Conservation (phyloP, 257 asterid species). For the Solanum corneliomulleri region DNA sequence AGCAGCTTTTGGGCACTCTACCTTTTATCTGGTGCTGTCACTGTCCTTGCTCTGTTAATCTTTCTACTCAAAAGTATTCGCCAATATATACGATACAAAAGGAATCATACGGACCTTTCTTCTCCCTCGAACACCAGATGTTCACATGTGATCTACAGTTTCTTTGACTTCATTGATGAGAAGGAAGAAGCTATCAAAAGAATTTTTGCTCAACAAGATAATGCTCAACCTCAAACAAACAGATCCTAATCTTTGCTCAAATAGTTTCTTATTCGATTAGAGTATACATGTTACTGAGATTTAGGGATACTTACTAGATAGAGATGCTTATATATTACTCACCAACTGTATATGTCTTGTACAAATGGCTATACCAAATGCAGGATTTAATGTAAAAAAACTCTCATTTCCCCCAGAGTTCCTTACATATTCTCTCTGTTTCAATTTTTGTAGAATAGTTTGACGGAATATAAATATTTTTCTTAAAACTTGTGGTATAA, state of each 20-base stretch:
- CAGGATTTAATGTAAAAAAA: neutral
- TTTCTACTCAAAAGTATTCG: constrained; percentile 10
- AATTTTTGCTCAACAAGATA: constrained; percentile 13
- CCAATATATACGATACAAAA: constrained; percentile 17
- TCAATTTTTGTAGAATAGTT: neutral
- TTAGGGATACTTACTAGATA: neutral
- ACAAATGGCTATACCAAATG: neutral
- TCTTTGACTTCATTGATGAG: constrained; percentile 29
- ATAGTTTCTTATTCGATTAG: neutral
- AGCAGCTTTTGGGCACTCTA: constrained; percentile 79
- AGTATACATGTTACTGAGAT: neutral
- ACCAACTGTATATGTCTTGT: neutral
- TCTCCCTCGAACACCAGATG: constrained; percentile 4
- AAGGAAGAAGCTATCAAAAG: constrained; percentile 31
- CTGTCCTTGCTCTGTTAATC: constrained; percentile 2
- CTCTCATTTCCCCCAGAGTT: neutral
- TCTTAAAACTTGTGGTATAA: neutral
- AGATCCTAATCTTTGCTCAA: neutral
- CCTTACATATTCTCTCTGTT: neutral
- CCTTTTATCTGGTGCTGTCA: constrained; percentile 37
- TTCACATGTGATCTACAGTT: constrained; percentile 8
- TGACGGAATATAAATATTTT: fast-evolving
- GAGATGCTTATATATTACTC: neutral
- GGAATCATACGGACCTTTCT: constrained; percentile 10
- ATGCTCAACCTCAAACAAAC: constrained; percentile 2